A percentile compares a stretch with the other conserved stretches of the same genome.
These are phyloP conservation scores for Cairneyella variabilis DNA, from an alignment of 495 filamentous ascomycete genomes.

Conservation along the genomic window DNA sequence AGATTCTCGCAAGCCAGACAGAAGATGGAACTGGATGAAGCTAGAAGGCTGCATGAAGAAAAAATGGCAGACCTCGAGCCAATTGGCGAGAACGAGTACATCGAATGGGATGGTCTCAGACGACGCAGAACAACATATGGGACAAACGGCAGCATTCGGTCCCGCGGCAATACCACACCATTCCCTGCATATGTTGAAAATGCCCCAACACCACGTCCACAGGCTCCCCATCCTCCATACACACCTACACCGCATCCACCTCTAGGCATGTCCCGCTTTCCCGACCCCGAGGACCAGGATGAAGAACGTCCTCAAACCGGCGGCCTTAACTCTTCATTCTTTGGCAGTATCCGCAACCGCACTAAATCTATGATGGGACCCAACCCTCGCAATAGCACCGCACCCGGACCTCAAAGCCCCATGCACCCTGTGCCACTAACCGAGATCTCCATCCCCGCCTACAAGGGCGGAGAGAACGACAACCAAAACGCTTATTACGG, in stretches of 20 bases:
- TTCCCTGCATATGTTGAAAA: slow-evolving; percentile 31
- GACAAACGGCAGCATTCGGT: slow-evolving; percentile 30
- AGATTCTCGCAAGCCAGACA: slow-evolving; percentile 72
- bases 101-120: slow-evolving; percentile 93
- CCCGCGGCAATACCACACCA: slow-evolving; percentile 14
- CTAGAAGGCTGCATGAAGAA: slow-evolving; percentile 74
- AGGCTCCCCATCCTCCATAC: too few species aligned
- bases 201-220: slow-evolving; percentile 22
- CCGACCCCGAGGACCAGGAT: slow-evolving; percentile 58
- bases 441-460: slow-evolving; percentile 52
- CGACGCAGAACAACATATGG: slow-evolving; percentile 71
- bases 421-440: slow-evolving; percentile 58
- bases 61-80: slow-evolving; percentile 69
- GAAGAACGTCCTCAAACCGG: slow-evolving; percentile 42
- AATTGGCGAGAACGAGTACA: slow-evolving; percentile 68
- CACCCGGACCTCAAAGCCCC: slow-evolving; percentile 36
- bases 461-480: slow-evolving; percentile 43
- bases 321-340: slow-evolving; percentile 49
- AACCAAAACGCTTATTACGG: slow-evolving; percentile 28
- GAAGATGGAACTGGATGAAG: slow-evolving; percentile 78
- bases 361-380: slow-evolving; percentile 47
- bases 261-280: slow-evolving; percentile 84
- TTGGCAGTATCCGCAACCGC: slow-evolving; percentile 56
- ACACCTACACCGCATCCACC: slow-evolving; percentile 48
- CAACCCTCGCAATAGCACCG: slow-evolving; percentile 28